Evolutionary conservation across 2,329 filamentous ascomycete genomes (phyloP), one percentile per base, ranked within the genome.

Genomic region (Aureobasidium sp.): DNA sequence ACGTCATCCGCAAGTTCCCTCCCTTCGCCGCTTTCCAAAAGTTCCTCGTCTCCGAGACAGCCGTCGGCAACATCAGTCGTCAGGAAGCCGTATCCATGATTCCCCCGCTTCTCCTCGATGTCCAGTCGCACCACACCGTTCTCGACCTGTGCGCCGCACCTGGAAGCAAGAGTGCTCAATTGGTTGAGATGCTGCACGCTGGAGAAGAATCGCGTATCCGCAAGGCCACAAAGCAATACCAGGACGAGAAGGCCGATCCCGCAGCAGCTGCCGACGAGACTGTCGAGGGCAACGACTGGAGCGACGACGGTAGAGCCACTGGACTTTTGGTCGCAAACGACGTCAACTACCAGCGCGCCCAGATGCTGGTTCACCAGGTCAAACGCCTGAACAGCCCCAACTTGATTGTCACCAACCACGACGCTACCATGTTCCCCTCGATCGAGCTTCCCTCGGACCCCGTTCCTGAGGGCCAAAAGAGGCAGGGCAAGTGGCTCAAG

Each of bases 81-180:
- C 94, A 99, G 76, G 94, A 99, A 78, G 88, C 96, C 48, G 94
- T 99, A 71, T 96, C 91, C 79, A 99, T 99, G 94, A 97, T 99
- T 65, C 94, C 94, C 29, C 94, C 94, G 29, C 83, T 97, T 68
- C 81, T 97, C 69, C 89, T 99, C 80, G 92, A 97, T 70, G 82
- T 97, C 56, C 85, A 86, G 68, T 92, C 94, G 5, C 90, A 92
- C 59, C 96, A 97, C 87, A 89, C 88, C 1, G 92, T 97, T 11
- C 79, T 99, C 68, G 94, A 99, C 75, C 87, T 99, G 79, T 99
- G 94, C 76, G 94, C 94, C 64, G 94, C 94, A 0, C 94, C 94
- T 1, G 94, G 94, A 64, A 97, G 93, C 80, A 99, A 99, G 81
- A 92, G 94, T 14, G 90, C 91, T 3, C 94, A 99, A 79, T 78